These are phyloP conservation scores for Nakazawaea pomicola DNA, from an alignment of 805 yeast species.

Conservation along the genomic window DNA sequence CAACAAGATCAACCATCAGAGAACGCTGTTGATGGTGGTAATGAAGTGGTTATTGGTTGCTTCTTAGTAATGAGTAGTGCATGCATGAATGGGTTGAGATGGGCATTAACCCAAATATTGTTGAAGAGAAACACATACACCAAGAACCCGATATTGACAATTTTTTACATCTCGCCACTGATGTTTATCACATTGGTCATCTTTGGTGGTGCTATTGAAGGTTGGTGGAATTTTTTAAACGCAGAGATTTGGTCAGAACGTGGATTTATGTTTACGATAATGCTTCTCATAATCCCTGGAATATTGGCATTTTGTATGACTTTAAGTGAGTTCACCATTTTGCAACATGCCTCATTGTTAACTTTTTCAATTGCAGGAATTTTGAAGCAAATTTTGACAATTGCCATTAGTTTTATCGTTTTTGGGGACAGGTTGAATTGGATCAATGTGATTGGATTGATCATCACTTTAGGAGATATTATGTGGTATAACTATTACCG, in stretches of 20 bases:
- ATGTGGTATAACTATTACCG: slow-evolving; percentile 77
- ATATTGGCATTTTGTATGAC: slow-evolving; percentile 87
- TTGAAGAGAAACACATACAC: slow-evolving; percentile 55
- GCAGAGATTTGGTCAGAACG: slow-evolving; percentile 62
- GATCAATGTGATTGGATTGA: slow-evolving; percentile 68
- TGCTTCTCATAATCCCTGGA: slow-evolving; percentile 75
- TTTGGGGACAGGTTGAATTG: slow-evolving; percentile 69
- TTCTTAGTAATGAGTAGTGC: slow-evolving; percentile 72
- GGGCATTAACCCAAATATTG: slow-evolving; percentile 91
- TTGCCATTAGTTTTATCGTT: slow-evolving; percentile 58
- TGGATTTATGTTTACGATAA: slow-evolving; percentile 51
- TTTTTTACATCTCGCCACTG: slow-evolving; percentile 77
- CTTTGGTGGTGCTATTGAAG: slow-evolving; percentile 69
- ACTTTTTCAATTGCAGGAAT: slow-evolving; percentile 90
- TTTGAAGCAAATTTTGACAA: slow-evolving; percentile 86
- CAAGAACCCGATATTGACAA: slow-evolving; percentile 77
- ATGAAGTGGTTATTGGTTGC: slow-evolving; percentile 52
- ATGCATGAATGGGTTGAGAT: slow-evolving; percentile 81
- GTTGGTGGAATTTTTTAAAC: slow-evolving; percentile 43
- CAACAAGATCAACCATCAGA: slow-evolving; percentile 24
- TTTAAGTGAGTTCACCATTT: slow-evolving; percentile 75
- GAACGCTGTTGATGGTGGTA: slow-evolving; percentile 16
- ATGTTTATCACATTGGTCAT: slow-evolving; percentile 63
- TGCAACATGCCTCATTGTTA: slow-evolving; percentile 76
- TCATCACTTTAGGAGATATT: slow-evolving; percentile 72